These are phyloP conservation scores for Sporothrix schenckii DNA, from an alignment of 2,329 filamentous ascomycete genomes.

Conservation along the genomic window DNA sequence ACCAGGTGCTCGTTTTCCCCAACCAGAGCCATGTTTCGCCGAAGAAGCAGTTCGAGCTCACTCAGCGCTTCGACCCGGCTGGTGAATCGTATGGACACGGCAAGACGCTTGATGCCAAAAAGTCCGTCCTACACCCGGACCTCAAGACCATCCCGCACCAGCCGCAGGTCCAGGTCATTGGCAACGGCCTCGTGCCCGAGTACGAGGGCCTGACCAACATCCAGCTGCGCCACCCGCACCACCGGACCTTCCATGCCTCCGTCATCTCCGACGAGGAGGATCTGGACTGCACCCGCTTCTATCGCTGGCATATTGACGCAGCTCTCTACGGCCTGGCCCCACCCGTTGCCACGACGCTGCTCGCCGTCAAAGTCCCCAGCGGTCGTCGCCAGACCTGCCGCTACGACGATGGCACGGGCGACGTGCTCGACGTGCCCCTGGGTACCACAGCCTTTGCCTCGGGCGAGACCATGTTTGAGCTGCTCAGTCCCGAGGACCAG, in stretches of 20 bases:
- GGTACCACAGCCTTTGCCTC: conserved; percentile 77
- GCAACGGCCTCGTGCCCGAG: conserved; percentile 68
- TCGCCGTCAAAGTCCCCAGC: conserved; percentile 76
- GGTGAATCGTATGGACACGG: conserved; percentile 70
- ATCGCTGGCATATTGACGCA: conserved; percentile 80
- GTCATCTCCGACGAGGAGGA: conserved; percentile 59
- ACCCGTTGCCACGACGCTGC: conserved; percentile 70
- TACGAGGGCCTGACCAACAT: conserved; percentile 74
- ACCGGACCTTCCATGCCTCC: conserved; percentile 73
- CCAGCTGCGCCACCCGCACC: conserved; percentile 72
- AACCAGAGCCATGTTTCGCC: conserved; percentile 65
- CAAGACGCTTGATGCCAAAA: conserved; percentile 67
- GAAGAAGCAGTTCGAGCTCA: conserved; percentile 73
- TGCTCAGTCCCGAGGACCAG: conserved; percentile 66
- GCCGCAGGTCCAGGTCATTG: conserved; percentile 78
- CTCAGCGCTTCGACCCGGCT: conserved; percentile 70
- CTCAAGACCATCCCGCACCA: conserved; percentile 80
- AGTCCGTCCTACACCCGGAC: conserved; percentile 72
- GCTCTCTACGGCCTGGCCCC: conserved; percentile 76
- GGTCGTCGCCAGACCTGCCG: conserved; percentile 54
- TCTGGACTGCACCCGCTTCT: conserved; percentile 60
- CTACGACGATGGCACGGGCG: conserved; percentile 72
- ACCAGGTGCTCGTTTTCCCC: conserved; percentile 73
- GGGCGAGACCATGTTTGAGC: conserved; percentile 70
- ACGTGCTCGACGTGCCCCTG: conserved; percentile 69